Evolutionary conservation across 192 early-diverging fungal species (phyloP), one percentile per base, ranked within the genome.

Genomic region (Rhizophagus sp.): DNA sequence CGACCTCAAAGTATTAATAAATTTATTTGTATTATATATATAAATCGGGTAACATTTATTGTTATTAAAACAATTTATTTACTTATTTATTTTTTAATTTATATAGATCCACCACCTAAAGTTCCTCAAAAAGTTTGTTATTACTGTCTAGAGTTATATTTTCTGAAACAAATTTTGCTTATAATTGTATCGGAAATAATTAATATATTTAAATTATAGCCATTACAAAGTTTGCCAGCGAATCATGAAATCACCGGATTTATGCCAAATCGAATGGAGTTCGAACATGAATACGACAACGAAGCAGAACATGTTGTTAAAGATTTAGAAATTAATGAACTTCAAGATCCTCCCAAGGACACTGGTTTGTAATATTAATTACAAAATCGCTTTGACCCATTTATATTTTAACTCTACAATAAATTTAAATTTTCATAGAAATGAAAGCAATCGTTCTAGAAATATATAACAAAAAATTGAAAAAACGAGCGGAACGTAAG

Each of bases 241-340:
- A 96, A 95, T 84, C 98, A 99, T 76, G 98, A 99, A 84, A 96
- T 99, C 80, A 88, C 91, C 41, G 98, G 98, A 6, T 99, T 94
- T 79, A 99, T 99, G 98, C 98, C 98, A 22, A 93, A 93, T 17
- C 94, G 98, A 25, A 82, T 90, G 30, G 98, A 99, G 85, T 99
- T 98, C 84, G 98, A 99, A 73, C 90, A 89, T n/a, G 98, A 99
- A 84, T 90, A 91, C 78, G 97, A 98, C 68, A 97, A 98, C 76
- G 97, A 97, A 50, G 97, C 97, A 4, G 98, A 99, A 87, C 89
- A 93, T 63, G 81, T 87, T n/a, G 91, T 99, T 71, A 99, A 98
- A 80, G 97, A 99, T 78, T 94, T 99, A 90, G 86, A 91, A 62
- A 95, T 99, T 82, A 89, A 88, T 68, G 96, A 97, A 39, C 92